phyloP scores from a whole-genome alignment of 2,329 filamentous ascomycete species.

The Apiospora malaysiana region DNA sequence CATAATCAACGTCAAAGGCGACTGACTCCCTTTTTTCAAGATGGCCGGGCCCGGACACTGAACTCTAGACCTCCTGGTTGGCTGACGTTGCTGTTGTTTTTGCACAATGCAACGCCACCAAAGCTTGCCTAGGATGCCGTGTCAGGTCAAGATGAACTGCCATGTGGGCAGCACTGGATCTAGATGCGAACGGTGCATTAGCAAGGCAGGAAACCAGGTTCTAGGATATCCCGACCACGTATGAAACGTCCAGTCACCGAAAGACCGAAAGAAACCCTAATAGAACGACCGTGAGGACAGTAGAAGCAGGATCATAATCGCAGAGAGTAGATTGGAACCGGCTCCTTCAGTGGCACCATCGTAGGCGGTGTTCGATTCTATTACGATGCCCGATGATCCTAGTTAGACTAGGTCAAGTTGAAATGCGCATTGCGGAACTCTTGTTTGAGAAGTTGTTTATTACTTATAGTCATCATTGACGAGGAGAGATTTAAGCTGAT shows the following conservation, averaged over 20 bases:
- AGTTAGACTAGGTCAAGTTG: constrained; percentile 35
- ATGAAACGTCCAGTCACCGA: neutral
- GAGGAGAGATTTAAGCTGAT: neutral
- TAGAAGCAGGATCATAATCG: neutral
- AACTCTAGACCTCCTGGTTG: neutral
- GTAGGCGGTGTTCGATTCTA: neutral
- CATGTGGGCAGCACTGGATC: constrained; percentile 30
- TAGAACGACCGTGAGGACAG: neutral
- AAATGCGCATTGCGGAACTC: constrained; percentile 36
- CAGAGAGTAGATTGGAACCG: constrained; percentile 26
- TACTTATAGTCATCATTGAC: neutral
- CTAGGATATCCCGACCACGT: constrained; percentile 34
- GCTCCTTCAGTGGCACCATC: neutral
- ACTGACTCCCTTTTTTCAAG: too few species aligned
- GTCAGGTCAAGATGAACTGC: constrained; percentile 47
- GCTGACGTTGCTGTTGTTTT: neutral
- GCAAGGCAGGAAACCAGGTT: constrained; percentile 45
- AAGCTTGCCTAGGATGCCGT: constrained; percentile 46
- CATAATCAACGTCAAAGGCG: neutral
- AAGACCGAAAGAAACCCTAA: neutral
- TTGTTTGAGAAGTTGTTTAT: constrained; percentile 37
- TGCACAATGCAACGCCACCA: constrained; percentile 18
- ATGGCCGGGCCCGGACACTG: neutral
- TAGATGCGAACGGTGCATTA: constrained; percentile 44
- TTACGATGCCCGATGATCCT: constrained; percentile 34